These are phyloP conservation scores for Batkoa obscura DNA, from an alignment of 371 early-diverging fungal genomes.

Conservation along the genomic window DNA sequence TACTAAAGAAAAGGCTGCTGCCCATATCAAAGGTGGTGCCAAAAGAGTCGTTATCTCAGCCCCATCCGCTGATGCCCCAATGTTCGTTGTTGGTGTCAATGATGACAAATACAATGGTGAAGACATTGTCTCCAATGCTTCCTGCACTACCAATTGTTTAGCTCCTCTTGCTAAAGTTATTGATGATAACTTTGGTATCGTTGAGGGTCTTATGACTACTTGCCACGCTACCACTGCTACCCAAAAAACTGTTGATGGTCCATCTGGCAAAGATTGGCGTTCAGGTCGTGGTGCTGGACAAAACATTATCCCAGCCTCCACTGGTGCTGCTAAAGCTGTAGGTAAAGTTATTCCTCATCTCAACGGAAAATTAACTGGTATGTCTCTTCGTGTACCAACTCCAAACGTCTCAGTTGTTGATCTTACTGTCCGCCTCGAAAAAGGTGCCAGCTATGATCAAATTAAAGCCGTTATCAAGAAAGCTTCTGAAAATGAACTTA, in stretches of 20 bases:
- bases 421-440: conserved; percentile 80
- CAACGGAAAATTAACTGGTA: conserved; percentile 96
- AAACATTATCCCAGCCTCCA: conserved; percentile 99
- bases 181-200: conserved; percentile 81
- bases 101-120: conserved; percentile 68
- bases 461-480: conserved; percentile 73
- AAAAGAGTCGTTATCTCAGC: conserved; percentile 98
- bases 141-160: conserved; percentile 99
- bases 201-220: conserved; percentile 87
- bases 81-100: conserved; percentile 91
- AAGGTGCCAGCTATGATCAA: conserved; percentile 75
- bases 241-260: conserved; percentile 99
- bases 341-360: conserved; percentile 95
- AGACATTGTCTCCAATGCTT: conserved; percentile 92
- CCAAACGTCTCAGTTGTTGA: conserved; percentile 98
- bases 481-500: conserved; percentile 58
- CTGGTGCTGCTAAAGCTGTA: conserved; percentile 99
- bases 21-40: conserved; percentile 86
- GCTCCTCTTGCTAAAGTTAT: conserved; percentile 98
- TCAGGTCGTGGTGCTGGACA: conserved; percentile 89
- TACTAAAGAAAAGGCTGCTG: conserved; percentile 65
- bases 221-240: conserved; percentile 98
- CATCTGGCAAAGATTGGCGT: conserved; percentile 94
- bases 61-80: conserved; percentile 80
- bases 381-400: conserved; percentile 97